These are phyloP conservation scores for Cladosporium oxysporum DNA, from an alignment of 2,329 filamentous ascomycete genomes.

Conservation along the genomic window DNA sequence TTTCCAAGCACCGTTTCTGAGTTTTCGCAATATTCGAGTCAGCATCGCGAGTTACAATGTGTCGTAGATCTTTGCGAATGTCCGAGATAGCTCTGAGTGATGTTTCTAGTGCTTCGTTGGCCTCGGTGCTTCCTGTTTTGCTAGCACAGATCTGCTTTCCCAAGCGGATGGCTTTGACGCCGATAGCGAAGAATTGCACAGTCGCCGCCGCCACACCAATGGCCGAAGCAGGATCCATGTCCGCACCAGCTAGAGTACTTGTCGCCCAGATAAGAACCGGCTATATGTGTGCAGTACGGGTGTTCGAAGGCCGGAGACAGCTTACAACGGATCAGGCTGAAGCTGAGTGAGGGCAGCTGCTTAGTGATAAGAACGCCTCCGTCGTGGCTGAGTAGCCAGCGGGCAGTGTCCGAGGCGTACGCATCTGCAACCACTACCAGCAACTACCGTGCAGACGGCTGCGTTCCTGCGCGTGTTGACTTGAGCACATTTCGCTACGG, in stretches of 20 bases:
- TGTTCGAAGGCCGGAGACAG: not conserved
- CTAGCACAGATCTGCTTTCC: conserved; percentile 16
- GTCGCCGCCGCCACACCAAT: no score
- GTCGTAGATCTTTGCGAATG: not conserved
- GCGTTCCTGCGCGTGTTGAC: no score
- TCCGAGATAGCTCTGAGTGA: not conserved
- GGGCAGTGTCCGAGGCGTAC: not conserved
- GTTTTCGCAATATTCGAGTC: not conserved
- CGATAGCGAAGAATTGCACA: conserved; percentile 9
- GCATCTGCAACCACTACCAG: not conserved
- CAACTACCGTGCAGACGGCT: not conserved
- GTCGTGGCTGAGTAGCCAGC: not conserved
- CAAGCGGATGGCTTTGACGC: not conserved
- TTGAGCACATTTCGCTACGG: not conserved
- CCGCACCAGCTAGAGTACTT: not conserved
- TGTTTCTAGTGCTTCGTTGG: not conserved
- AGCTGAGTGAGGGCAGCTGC: not conserved
- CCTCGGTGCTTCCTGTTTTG: not conserved
- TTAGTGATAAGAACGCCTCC: not conserved
- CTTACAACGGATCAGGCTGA: not conserved
- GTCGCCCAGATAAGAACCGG: not conserved
- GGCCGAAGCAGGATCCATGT: no score
- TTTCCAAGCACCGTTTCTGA: not conserved
- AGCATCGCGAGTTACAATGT: not conserved
- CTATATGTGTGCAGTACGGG: not conserved